phyloP scores from a whole-genome alignment of 2,329 filamentous ascomycete genomes.

The Stachybotrys chartarum region DNA sequence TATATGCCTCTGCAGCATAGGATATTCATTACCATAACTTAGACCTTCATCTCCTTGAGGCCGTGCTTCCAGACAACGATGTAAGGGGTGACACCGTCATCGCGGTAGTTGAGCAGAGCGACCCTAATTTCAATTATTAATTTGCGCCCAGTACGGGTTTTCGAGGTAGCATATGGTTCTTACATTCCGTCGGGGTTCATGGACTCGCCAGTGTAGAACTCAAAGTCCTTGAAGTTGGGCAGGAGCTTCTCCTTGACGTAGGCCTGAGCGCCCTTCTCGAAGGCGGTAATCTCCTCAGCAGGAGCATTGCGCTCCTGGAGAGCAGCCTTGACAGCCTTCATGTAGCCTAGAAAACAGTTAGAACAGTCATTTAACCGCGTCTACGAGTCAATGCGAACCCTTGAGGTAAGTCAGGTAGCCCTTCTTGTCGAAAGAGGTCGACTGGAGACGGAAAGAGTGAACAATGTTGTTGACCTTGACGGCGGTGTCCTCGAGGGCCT shows the following conservation, averaged over 20 bases:
- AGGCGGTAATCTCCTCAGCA: conserved; percentile 63
- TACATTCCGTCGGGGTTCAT: conserved; percentile 95
- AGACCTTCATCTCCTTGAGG: conserved; percentile 84
- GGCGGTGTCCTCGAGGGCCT: conserved; percentile 61
- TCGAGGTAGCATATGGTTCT: conserved; percentile 25
- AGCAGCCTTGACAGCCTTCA: conserved; percentile 76
- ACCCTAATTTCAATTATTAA: conserved; percentile 46
- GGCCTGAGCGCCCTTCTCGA: conserved; percentile 66
- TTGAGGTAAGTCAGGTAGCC: conserved; percentile 77
- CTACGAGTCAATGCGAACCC: conserved; percentile 42
- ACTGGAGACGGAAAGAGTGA: conserved; percentile 82
- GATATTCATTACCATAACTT: conserved; percentile 27
- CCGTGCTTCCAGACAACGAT: conserved; percentile 95
- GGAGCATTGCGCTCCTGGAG: conserved; percentile 56
- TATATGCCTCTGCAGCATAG: background rate
- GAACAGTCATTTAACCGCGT: too few species aligned
- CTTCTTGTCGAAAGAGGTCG: conserved; percentile 82
- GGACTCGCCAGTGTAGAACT: conserved; percentile 86
- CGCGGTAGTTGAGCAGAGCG: conserved; percentile 93
- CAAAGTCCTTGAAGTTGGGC: conserved; percentile 88
- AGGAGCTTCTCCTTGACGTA: conserved; percentile 80
- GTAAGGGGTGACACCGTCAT: conserved; percentile 88
- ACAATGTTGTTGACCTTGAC: conserved; percentile 88
- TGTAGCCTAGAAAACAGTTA: conserved; percentile 55
- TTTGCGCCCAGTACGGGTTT: background rate